A percentile compares a stretch with the other conserved stretches of the same genome.
phyloP scores from a whole-genome alignment of 2,329 filamentous ascomycete species.

The Diaporthe sp. region DNA sequence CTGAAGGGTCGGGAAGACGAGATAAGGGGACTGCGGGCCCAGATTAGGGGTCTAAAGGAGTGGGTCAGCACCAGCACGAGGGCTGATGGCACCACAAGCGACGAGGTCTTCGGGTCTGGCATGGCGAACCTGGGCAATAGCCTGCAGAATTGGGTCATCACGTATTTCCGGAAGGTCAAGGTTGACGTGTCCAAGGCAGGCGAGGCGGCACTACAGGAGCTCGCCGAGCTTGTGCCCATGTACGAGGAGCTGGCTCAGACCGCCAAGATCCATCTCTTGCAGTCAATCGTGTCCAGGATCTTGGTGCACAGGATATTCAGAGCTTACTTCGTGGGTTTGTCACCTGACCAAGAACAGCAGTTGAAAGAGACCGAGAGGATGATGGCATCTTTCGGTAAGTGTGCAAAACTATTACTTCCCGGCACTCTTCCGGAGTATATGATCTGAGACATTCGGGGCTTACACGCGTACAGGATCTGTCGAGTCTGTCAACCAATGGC shows the following conservation, averaged over 20 bases:
- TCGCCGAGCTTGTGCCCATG: conserved; percentile 64
- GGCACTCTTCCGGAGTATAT: conserved; percentile 17
- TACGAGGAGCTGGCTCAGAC: conserved; percentile 64
- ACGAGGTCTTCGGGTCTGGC: conserved; percentile 73
- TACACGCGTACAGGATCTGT: conserved; percentile 51
- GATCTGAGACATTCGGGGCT: conserved; percentile 1
- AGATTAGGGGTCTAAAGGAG: conserved; percentile 76
- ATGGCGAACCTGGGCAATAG: conserved; percentile 73
- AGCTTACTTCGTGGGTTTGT: conserved; percentile 72
- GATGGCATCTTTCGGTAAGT: conserved; percentile 54
- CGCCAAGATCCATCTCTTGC: conserved; percentile 70
- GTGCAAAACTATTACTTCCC: not conserved
- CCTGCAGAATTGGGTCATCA: conserved; percentile 80
- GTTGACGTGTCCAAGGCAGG: conserved; percentile 58
- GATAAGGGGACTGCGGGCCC: conserved; percentile 62
- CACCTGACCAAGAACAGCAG: conserved; percentile 61
- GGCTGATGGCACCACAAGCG: conserved; percentile 70
- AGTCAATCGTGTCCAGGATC: conserved; percentile 69
- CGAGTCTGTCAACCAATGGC: conserved; percentile 73
- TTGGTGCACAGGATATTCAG: conserved; percentile 71
- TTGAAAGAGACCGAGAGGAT: conserved; percentile 61
- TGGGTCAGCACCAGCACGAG: conserved; percentile 76
- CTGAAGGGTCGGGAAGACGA: conserved; percentile 65
- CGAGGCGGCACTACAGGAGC: conserved; percentile 53
- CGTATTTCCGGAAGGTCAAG: conserved; percentile 73